Conservation (phyloP, 1,139 yeast species). For the Debaryomyces singareniensis region DNA sequence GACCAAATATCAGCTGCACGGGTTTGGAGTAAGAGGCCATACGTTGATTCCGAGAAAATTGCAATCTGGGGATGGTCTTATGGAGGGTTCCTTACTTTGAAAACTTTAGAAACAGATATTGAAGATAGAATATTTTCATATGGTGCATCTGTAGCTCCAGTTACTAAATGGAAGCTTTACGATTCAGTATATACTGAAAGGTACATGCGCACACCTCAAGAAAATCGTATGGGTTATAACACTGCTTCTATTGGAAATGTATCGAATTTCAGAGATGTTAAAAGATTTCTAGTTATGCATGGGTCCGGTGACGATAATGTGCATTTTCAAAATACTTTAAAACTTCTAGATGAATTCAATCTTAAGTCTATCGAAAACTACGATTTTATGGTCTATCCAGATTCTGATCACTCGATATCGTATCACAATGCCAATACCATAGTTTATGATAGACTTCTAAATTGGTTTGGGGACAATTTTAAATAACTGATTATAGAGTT, state of each 20-base stretch:
- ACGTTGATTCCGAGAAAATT: slow-evolving; percentile 52
- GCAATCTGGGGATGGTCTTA: slow-evolving; percentile 86
- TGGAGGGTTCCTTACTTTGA: slow-evolving; percentile 73
- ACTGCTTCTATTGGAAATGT: slow-evolving; percentile 48
- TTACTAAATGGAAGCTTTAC: slow-evolving; percentile 69
- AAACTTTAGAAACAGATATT: slow-evolving; percentile 62
- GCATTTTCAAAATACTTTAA: slow-evolving; percentile 67
- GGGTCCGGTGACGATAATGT: slow-evolving; percentile 84
- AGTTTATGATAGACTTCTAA: slow-evolving; percentile 57
- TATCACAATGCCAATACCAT: slow-evolving; percentile 66
- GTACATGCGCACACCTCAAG: slow-evolving; percentile 66
- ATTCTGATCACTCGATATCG: slow-evolving; percentile 65
- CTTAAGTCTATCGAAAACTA: slow-evolving; percentile 57
- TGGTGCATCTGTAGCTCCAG: slow-evolving; percentile 78
- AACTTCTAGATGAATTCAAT: slow-evolving; percentile 57
- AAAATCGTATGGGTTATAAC: slow-evolving; percentile 52
- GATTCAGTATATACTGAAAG: slow-evolving; percentile 77
- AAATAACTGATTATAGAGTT: too few species aligned
- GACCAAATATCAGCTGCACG: slow-evolving; percentile 71
- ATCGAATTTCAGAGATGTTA: slow-evolving; percentile 40
- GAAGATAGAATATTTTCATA: slow-evolving; percentile 54
- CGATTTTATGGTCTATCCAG: slow-evolving; percentile 73
- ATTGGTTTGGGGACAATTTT: slow-evolving; percentile 55
- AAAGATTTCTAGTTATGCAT: slow-evolving; percentile 63
- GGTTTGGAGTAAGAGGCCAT: slow-evolving; percentile 46